phyloP scores from a whole-genome alignment of 352 stramenopile genomes.

The Globisporangium canariense region DNA sequence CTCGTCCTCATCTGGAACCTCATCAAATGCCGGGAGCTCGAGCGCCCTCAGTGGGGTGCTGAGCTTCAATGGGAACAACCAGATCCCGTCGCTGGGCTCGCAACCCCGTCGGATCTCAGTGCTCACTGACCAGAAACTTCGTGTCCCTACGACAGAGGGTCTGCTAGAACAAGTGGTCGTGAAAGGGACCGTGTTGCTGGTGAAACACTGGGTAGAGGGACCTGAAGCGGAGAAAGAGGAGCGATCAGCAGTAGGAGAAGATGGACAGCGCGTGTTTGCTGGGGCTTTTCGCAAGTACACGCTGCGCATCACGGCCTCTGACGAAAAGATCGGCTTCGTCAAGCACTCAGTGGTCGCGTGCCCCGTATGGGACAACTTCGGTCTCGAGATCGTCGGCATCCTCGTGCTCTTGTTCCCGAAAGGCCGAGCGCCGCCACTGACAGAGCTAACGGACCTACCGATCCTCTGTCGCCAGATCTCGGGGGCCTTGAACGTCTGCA shows the following conservation, averaged over 20 bases:
- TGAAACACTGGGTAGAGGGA: conserved; percentile 47
- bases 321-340: conserved; percentile 49
- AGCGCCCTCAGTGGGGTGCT: conserved; percentile 9
- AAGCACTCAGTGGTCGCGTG: conserved; percentile 63
- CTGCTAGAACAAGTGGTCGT: conserved; percentile 58
- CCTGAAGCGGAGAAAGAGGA: conserved; percentile 12
- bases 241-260: neutral
- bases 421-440: conserved; percentile 21
- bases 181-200: conserved; percentile 41
- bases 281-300: conserved; percentile 25
- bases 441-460: conserved; percentile 53
- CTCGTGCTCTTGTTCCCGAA: conserved; percentile 57
- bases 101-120: conserved; percentile 57
- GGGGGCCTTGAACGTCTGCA: conserved; percentile 63
- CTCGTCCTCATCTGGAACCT: conserved; percentile 6
- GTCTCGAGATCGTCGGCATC: conserved; percentile 60
- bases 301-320: conserved; percentile 33
- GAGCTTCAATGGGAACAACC: conserved; percentile 16
- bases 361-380: conserved; percentile 63
- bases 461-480: conserved; percentile 69
- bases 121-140: conserved; percentile 55
- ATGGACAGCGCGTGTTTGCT: neutral
- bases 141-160: conserved; percentile 42
- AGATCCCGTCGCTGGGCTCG: conserved; percentile 27
- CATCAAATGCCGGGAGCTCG: neutral